Evolutionary conservation across 2,329 filamentous ascomycete genomes (phyloP), one percentile per base, ranked within the genome.

Genomic region (Alternaria brassicae): DNA sequence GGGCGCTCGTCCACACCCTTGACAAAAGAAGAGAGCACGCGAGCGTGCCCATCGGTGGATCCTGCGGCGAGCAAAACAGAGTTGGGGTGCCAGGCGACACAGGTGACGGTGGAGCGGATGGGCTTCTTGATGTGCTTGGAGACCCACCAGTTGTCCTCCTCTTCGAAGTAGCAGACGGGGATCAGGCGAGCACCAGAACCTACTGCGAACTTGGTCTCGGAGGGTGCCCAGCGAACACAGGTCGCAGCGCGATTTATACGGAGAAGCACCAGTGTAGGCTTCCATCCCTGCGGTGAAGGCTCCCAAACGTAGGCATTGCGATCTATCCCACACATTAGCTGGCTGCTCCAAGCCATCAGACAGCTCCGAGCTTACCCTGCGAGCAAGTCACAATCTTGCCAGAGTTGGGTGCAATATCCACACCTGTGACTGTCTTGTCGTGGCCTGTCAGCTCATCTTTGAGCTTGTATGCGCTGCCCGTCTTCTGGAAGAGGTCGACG

Each of bases 71-170:
- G 85, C 30, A 99, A 86, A 15, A 99, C 95, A 9, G 91, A 96
- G 84, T 99, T 99, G 34, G 95, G 95, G 80, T 99, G 95, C 95
- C 95, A 99, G 57, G 90, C 89, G 42, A 99, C 88, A 15, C 91
- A 93, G 56, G 95, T 98, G 72, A 99, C 94, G 57, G 95, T 99
- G 78, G 93, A 97, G 68, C 94, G 91, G 72, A 99, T 96, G 19
- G 95, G 95, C 86, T 98, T 99, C 88, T 98, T 98, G 75, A 99
- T 82, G 81, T 99, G 95, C 85, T 99, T 99, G 36, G 93, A 97
- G 40, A 99, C 94, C 95, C 95, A 99, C 95, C 95, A 99, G 83
- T 99, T 93, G 80, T 99, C 97, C 80, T 99, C 95, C 78, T 97
- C 92, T 77, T 99, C 95, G 72, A 99, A 99, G 83, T 98, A 98